These are phyloP conservation scores for Paramecium primaurelia DNA, from an alignment of 73 alveolate genomes.

Conservation along the genomic window DNA sequence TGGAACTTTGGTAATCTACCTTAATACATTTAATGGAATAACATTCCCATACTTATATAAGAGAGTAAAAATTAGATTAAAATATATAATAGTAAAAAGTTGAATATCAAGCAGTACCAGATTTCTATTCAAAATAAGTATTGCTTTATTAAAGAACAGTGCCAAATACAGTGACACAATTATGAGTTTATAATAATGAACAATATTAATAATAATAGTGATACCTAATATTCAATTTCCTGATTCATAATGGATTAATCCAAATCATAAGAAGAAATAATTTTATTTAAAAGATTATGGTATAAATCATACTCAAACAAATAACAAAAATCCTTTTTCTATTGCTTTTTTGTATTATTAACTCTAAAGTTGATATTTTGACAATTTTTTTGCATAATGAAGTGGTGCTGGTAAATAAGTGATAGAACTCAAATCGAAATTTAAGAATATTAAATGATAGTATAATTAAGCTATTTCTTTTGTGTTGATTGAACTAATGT, in stretches of 20 bases:
- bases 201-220: not conserved
- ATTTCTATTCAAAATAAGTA: not conserved
- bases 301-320: not conserved
- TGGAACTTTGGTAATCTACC: not conserved
- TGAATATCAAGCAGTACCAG: conserved; percentile 32
- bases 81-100: not conserved
- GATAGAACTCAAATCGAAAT: not conserved
- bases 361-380: not conserved
- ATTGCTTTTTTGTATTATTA: not conserved
- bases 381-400: conserved; percentile 20
- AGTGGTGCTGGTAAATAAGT: conserved; percentile 32
- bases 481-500: not conserved
- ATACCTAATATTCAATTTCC: not conserved
- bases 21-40: not conserved
- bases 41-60: conserved; percentile 12
- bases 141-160: not conserved
- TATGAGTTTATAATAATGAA: not conserved
- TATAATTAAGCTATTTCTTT: not conserved
- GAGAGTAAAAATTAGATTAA: not conserved
- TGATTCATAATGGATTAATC: not conserved
- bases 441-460: not conserved
- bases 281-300: not conserved
- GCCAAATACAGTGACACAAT: not conserved
- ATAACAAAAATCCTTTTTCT: conserved; percentile 13
- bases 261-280: not conserved